Evolutionary conservation across 2,329 filamentous ascomycete genomes (phyloP), one percentile per base, ranked within the genome.

Genomic region (Phaeophleospora eucalypticola): DNA sequence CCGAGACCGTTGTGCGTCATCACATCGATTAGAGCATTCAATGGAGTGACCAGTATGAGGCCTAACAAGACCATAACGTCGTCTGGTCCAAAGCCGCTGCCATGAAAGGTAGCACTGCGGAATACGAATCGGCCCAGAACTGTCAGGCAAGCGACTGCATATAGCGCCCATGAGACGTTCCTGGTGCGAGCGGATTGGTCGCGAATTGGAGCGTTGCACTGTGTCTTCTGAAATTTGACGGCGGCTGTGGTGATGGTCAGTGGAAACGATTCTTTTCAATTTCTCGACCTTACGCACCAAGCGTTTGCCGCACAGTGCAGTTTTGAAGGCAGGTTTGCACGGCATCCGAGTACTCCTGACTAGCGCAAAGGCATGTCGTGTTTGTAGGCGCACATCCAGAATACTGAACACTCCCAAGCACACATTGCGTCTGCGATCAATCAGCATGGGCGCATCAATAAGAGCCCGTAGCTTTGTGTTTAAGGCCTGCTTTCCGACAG

Each of bases 1-100:
- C 53, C 53, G n/a, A 56, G 46, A 16, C 53, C 53, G n/a, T 32
- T 27, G 9, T 37, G 17, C 6, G 43, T 39, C 50, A 56, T 56
- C 3, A 38, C 20, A 35, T 48, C 32, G 12, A 54, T 36, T 27
- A 52, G 35, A 10, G 27, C 43, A 16, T 54, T 42, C 14, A 41
- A 38, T 1, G 51, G 48, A 16, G 43, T 45, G 17, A 54, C 43
- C 7, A 56, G 15, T 6, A 49, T 15, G 38, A 41, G 46, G 20
- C 43, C 36, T 6, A 54, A 14, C 8, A 52, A 12, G 17, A 54
- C 46, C 3, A 46, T 50, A 20, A 21, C 40, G 19, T 54, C 51
- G 40, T 56, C 39, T 15, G 24, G 21, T n/a, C 48, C 42, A 15
- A 45, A 54, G 20, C 51, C 51, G 33, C 32, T 54, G 9, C 53